These are phyloP conservation scores for Potentilla sterilis DNA, from an alignment of 306 rosid genomes.

Conservation along the genomic window DNA sequence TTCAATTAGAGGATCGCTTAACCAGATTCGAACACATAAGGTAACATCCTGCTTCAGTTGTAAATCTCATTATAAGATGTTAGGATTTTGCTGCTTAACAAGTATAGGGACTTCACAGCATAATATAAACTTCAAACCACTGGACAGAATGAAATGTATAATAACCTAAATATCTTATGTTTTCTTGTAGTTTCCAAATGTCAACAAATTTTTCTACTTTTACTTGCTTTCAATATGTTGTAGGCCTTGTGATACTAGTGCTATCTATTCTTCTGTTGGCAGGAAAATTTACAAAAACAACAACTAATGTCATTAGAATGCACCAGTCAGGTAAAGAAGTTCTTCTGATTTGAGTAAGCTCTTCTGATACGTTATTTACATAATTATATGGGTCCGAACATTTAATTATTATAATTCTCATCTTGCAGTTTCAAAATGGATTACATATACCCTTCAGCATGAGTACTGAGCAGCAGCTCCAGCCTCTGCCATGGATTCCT, in stretches of 20 bases:
- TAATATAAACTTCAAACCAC: background rate
- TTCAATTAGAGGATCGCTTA: conserved; percentile 46
- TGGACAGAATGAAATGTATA: background rate
- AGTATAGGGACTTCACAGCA: conserved; percentile 1
- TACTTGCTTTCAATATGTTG: background rate
- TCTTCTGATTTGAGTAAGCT: conserved; percentile 1
- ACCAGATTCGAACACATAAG: conserved; percentile 63
- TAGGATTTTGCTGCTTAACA: background rate
- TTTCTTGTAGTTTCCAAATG: background rate
- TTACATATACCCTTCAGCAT: conserved; percentile 62
- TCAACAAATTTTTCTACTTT: background rate
- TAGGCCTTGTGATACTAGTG: conserved; percentile 1
- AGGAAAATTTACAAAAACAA: conserved; percentile 76
- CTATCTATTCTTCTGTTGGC: conserved; percentile 21
- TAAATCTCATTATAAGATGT: background rate
- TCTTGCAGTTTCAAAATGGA: conserved; percentile 73
- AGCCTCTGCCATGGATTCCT: conserved; percentile 66
- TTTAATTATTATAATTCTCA: conserved; percentile 9
- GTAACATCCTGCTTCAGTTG: conserved; percentile 32
- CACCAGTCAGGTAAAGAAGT: conserved; percentile 68
- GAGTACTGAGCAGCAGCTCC: conserved; percentile 69
- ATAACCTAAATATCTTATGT: background rate
- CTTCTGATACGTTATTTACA: background rate
- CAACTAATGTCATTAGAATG: conserved; percentile 69
- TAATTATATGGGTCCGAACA: background rate